These are phyloP conservation scores for Talaromyces verruculosus DNA, from an alignment of 2,329 filamentous ascomycete species.

Conservation along the genomic window DNA sequence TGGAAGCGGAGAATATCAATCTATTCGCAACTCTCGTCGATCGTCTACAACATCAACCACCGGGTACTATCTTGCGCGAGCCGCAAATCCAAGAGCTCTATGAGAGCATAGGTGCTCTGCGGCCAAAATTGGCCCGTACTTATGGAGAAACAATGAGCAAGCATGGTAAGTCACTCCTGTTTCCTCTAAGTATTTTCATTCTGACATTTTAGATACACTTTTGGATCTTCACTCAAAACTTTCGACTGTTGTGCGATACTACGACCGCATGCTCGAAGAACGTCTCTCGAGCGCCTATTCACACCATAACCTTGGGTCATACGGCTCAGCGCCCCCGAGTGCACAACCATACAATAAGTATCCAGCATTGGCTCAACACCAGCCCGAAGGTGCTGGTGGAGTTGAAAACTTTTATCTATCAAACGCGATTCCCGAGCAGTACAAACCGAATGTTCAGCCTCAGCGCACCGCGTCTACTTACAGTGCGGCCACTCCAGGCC, in stretches of 20 bases:
- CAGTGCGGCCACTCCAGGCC: conserved; percentile 21
- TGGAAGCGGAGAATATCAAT: conserved; percentile 97
- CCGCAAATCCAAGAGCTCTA: conserved; percentile 98
- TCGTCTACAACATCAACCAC: conserved; percentile 88
- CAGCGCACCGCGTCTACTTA: conserved; percentile 29
- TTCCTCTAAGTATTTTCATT: not conserved
- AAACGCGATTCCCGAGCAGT: conserved; percentile 54
- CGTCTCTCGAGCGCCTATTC: conserved; percentile 88
- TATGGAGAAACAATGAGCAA: conserved; percentile 99
- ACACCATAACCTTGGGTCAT: conserved; percentile 70
- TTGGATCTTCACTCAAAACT: conserved; percentile 93
- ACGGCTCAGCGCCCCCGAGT: conserved; percentile 49
- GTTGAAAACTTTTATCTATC: conserved; percentile 82
- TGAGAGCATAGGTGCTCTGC: conserved; percentile 88
- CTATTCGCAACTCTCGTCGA: conserved; percentile 93
- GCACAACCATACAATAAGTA: conserved; percentile 63
- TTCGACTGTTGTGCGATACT: conserved; percentile 93
- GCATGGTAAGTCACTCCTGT: conserved; percentile 64
- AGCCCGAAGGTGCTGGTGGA: conserved; percentile 50
- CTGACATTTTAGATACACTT: conserved; percentile 63
- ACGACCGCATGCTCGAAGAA: conserved; percentile 97
- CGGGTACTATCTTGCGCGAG: conserved; percentile 92
- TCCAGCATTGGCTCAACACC: conserved; percentile 63
- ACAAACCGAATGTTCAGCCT: conserved; percentile 51
- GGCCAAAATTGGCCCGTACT: conserved; percentile 89